These are phyloP conservation scores for Eutrema japonicum DNA, from an alignment of 345 rosid genomes.

Conservation along the genomic window DNA sequence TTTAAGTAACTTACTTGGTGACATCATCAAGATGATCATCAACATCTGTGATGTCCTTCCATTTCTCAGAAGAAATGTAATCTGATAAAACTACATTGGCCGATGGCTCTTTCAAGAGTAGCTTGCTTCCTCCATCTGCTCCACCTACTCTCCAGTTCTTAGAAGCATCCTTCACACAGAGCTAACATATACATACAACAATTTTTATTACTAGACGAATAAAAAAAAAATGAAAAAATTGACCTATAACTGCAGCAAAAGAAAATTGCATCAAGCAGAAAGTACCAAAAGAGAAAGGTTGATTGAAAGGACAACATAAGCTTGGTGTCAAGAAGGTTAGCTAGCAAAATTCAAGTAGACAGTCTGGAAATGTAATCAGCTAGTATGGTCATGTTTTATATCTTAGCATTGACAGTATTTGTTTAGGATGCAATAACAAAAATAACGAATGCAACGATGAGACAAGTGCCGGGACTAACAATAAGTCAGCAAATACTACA, in stretches of 20 bases:
- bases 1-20: constrained; percentile 61
- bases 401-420: background rate
- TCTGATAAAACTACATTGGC: constrained; percentile 73
- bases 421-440: background rate
- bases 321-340: background rate
- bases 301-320: background rate
- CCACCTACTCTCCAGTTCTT: constrained; percentile 83
- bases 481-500: constrained; percentile 7
- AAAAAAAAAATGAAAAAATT: background rate
- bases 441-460: constrained; percentile 3
- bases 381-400: constrained; percentile 19
- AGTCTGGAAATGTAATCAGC: constrained; percentile 6
- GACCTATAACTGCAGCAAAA: constrained; percentile 2
- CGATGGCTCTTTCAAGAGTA: constrained; percentile 78
- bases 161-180: constrained; percentile 80
- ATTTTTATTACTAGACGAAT: background rate
- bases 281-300: background rate
- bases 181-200: constrained; percentile 49
- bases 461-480: background rate
- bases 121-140: constrained; percentile 65
- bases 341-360: constrained; percentile 23
- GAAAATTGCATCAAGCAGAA: constrained; percentile 17
- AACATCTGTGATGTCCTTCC: constrained; percentile 82
- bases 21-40: constrained; percentile 95
- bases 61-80: constrained; percentile 74